These are phyloP conservation scores for Nakazawaea wickerhamii DNA, from an alignment of 805 yeast genomes.

Conservation along the genomic window DNA sequence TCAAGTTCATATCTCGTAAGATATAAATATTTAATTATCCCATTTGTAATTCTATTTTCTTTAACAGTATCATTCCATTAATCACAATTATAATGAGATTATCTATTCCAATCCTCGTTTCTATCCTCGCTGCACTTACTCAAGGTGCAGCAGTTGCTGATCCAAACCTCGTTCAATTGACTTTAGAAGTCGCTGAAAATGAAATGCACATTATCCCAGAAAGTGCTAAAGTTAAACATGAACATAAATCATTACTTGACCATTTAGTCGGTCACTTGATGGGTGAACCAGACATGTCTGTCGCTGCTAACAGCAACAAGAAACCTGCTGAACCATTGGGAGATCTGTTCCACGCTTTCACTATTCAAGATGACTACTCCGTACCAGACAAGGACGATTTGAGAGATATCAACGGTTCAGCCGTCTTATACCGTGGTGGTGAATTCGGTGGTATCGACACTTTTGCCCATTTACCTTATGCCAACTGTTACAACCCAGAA, in stretches of 20 bases:
- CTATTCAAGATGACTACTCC: slow-evolving; percentile 27
- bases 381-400: slow-evolving; percentile 32
- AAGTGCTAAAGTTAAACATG: slow-evolving; percentile 13
- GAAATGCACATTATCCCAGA: neutral
- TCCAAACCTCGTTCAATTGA: slow-evolving; percentile 21
- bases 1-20: too few species aligned
- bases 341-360: slow-evolving; percentile 25
- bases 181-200: slow-evolving; percentile 15
- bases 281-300: slow-evolving; percentile 21
- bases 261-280: slow-evolving; percentile 29
- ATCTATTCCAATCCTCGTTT: slow-evolving; percentile 16
- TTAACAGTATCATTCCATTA: slow-evolving; percentile 24
- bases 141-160: slow-evolving; percentile 14
- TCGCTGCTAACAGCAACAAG: slow-evolving; percentile 20
- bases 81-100: slow-evolving; percentile 16
- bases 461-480: slow-evolving; percentile 44
- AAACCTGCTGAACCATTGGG: slow-evolving; percentile 24
- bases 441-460: slow-evolving; percentile 50
- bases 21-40: too few species aligned
- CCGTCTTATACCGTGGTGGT: slow-evolving; percentile 33
- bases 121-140: slow-evolving; percentile 13
- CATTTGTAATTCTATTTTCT: slow-evolving; percentile 17
- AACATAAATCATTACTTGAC: slow-evolving; percentile 27
- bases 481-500: slow-evolving; percentile 41
- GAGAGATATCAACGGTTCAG: slow-evolving; percentile 34